Base-by-base conservation (phyloP, 768 basidiomycete genomes). In the Panus rudis region DNA sequence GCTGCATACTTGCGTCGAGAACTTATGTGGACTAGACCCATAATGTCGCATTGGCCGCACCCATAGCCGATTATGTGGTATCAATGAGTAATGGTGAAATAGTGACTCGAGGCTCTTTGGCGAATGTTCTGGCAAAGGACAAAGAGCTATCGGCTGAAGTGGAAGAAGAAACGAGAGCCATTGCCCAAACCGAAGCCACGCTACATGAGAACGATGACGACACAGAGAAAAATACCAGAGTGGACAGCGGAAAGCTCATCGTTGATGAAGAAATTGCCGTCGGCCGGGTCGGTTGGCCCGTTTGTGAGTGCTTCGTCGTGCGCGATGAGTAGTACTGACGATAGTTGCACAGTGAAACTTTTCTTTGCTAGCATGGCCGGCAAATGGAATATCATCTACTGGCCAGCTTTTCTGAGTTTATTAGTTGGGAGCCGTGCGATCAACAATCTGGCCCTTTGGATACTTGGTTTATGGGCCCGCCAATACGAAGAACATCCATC, bases 251-350 rank as follows among this genome's bases (percentile, higher is more conserved):
- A 2, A 80, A 81, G 53, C 66, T 84, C n/a, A 71, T 83, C 35
- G 60, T 79, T 6, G 73, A 71, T 0, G 83, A 85, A 54, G 83
- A 85, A 53, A 68, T 82, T 34, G 71, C 66, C 5, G 67, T 71
- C 40, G 81, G 81, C 0, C 76, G 75, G 46, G 71, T 84, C 22
- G 72, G 73, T 35, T 76, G 73, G 65, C 50, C 53, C 4, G 63
- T 70, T 19, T 52, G 66, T 62, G 45, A 50, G 65, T 57, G 5
- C 34, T 30, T n/a, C 28, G 20, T 14, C 26, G n/a, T 23, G 30
- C 17, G 14, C 11, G 19, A 17, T 27, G 17, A 32, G 35, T 41
- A 16, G n/a, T 5, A 6, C 30, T 46, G 54, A 59, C 44, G 41
- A 37, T 42, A 49, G 10, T 41, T 47, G 25, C 21, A n/a, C 47